Evolutionary conservation across 169 alveolate genomes (phyloP), one percentile per base, ranked within the genome.

Genomic region (Eimeria brunetti): DNA sequence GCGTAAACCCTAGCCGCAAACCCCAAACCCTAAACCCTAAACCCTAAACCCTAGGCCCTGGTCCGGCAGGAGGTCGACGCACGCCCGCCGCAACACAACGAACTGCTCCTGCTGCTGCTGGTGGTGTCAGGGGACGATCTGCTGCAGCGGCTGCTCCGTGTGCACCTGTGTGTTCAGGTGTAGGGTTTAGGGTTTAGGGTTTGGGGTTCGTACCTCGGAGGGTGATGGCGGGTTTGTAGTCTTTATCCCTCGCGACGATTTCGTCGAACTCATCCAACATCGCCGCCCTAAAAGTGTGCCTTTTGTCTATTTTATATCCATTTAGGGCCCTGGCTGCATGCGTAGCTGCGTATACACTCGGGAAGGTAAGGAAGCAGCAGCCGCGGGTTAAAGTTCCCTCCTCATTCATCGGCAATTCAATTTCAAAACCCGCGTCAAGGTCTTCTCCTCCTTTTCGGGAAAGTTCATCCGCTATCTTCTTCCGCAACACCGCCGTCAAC

Each of bases 301-400:
- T 88, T 44, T 97, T 88, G 89, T 97, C 98, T 36, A 97, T 88
- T 62, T 92, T 96, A 84, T 64, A 95, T 67, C 94, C 96, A 75
- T 97, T 97, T 41, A 97, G 64, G 33, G 84, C 94, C 60, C 93
- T 86, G 62, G 89, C 95, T 20, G 98, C 98, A 73, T 89, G 95
- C 91, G 94, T 88, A 20, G 99, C 99, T 69, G 97, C 98, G 86
- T 91, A 86, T 49, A 96, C 96, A 71, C 89, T 97, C 62, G 97
- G 93, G 94, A 97, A 98, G 46, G 99, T 97, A 49, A 98, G 62
- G 83, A 98, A 97, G n/a, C 98, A 98, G 73, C 97, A 90, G 1
- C 99, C 98, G 30, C 80, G 67, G 11, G 98, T 97, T 69, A 91
- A 51, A 16, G 95, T 96, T 36, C 85, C 81, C 7, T 89, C 97